phyloP scores from a whole-genome alignment of 2,329 filamentous ascomycete genomes.

The Pseudogymnoascus sp. region DNA sequence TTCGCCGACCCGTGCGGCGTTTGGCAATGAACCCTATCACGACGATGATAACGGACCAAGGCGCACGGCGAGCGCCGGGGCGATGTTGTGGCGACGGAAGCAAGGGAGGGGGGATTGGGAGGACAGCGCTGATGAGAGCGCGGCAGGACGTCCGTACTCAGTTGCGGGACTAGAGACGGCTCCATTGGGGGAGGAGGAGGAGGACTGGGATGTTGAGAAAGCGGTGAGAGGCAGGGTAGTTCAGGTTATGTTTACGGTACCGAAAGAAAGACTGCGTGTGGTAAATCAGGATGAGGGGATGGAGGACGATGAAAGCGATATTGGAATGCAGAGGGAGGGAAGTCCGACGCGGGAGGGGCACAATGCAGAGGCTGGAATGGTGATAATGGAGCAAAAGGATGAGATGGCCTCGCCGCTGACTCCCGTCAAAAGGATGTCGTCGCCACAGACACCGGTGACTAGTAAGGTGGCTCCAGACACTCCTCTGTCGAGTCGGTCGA shows the following conservation, averaged over 20 bases:
- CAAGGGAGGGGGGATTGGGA: conserved; percentile 46
- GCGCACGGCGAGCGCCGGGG: conserved; percentile 40
- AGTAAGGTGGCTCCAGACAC: background rate
- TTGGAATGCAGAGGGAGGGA: conserved; percentile 25
- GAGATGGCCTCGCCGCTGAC: background rate
- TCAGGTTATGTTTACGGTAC: conserved; percentile 89
- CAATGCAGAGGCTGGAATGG: background rate
- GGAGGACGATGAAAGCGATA: conserved; percentile 36
- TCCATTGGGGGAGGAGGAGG: conserved; percentile 31
- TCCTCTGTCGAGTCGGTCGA: conserved; percentile 2
- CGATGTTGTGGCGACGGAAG: conserved; percentile 39
- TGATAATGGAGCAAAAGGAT: background rate
- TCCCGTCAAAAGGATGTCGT: background rate
- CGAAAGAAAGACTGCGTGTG: conserved; percentile 76
- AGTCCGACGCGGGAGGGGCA: conserved; percentile 16
- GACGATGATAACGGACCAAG: conserved; percentile 26
- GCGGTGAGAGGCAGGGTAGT: conserved; percentile 64
- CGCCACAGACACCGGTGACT: background rate
- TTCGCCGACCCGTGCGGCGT: conserved; percentile 13
- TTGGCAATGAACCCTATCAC: conserved; percentile 16
- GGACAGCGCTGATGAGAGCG: conserved; percentile 25
- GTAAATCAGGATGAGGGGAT: conserved; percentile 62
- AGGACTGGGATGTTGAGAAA: conserved; percentile 69
- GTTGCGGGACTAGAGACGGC: conserved; percentile 10
- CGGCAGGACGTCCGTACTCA: conserved; percentile 4